A percentile compares a stretch with the other conserved stretches of the same genome.
Conservation (phyloP, 768 basidiomycete species). For the Cystoderma amianthinum region DNA sequence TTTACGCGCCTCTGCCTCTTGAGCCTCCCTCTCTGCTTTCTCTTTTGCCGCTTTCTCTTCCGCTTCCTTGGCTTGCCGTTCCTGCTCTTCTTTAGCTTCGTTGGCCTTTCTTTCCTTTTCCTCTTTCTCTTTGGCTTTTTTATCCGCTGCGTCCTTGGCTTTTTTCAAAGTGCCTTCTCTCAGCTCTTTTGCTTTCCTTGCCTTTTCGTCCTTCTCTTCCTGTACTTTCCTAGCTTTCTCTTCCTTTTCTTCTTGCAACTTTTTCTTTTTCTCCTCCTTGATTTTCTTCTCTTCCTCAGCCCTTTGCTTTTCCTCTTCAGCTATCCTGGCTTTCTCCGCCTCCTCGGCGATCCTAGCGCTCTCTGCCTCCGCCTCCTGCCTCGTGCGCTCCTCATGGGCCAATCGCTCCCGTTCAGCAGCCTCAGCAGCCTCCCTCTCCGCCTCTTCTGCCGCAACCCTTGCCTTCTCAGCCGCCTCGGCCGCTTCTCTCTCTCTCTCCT, state of each 20-base stretch:
- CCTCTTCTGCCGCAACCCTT: conserved; percentile 1
- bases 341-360: conserved; percentile 1
- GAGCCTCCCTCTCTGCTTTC: conserved; percentile 6
- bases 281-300: conserved; percentile 8
- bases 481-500: background rate
- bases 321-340: conserved; percentile 4
- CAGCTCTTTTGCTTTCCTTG: conserved; percentile 3
- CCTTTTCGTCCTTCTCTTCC: conserved; percentile 5
- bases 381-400: conserved; percentile 5
- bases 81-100: conserved; percentile 3
- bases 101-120: conserved; percentile 7
- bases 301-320: conserved; percentile 7
- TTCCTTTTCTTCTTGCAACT: conserved; percentile 6
- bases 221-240: conserved; percentile 5
- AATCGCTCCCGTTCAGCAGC: conserved; percentile 10
- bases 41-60: conserved; percentile 4
- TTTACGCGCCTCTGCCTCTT: conserved; percentile 5
- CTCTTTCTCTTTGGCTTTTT: conserved; percentile 7
- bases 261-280: conserved; percentile 4
- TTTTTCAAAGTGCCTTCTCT: conserved; percentile 1
- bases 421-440: conserved; percentile 8
- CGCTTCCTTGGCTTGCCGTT: background rate
- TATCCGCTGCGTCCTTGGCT: conserved; percentile 6
- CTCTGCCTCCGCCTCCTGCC: conserved; percentile 4
- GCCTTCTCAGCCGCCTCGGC: conserved; percentile 6